Evolutionary conservation across 441 rosid genomes (phyloP).

Genomic region (Eutrema salsugineum): DNA sequence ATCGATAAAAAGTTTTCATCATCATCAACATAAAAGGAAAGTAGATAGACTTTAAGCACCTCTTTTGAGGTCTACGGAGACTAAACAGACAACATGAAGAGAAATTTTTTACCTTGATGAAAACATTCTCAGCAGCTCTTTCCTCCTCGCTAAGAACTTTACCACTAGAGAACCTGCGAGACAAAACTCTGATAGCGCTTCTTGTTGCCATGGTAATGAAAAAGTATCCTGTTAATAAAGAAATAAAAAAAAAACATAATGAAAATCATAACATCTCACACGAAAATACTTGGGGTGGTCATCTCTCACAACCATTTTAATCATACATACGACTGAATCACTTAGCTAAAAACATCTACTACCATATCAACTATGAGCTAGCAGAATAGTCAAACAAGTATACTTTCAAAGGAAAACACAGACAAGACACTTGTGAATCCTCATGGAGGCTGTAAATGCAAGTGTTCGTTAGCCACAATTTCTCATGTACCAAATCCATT

Average conservation of each 20-base stretch:
- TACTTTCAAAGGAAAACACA: neutral
- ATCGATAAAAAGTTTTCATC: neutral
- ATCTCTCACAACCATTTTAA: neutral
- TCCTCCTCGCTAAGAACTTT: constrained; percentile 86
- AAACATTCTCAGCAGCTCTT: constrained; percentile 88
- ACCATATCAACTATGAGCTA: neutral
- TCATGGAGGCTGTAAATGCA: neutral
- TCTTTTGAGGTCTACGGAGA: neutral
- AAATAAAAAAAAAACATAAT: neutral
- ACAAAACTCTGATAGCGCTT: constrained; percentile 42
- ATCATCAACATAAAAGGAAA: constrained; percentile 6
- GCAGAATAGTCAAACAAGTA: neutral
- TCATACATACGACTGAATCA: neutral
- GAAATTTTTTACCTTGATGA: constrained; percentile 66
- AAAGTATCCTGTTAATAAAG: constrained; percentile 21
- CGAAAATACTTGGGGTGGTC: no score
- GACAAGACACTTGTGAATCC: neutral
- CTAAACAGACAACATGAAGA: neutral
- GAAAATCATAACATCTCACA: neutral
- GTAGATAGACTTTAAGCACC: no score
- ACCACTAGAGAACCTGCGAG: constrained; percentile 79
- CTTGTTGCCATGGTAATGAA: constrained; percentile 51
- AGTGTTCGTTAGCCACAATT: neutral
- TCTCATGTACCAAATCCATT: neutral
- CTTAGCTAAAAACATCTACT: neutral